Evolutionary conservation across 164 flowering plant genomes (phyloP), one percentile per base, ranked within the genome.

Genomic region (Litsea cubeba): DNA sequence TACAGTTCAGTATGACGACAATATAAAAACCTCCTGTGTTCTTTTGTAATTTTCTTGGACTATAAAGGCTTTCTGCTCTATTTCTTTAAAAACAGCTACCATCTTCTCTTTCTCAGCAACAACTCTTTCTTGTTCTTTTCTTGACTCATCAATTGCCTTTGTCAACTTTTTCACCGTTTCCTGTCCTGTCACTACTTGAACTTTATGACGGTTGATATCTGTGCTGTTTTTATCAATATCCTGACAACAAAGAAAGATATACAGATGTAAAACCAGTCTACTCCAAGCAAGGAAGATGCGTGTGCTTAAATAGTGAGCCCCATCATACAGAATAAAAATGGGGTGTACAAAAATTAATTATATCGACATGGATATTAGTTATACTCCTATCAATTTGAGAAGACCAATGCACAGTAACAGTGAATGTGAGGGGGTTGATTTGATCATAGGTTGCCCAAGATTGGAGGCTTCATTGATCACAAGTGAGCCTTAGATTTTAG

Each of bases 81-180:
- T 85, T 77, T 88, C 93, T 81, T 92, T 90, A 78, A 88, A 87
- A 51, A 69, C 62, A 72, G 87, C 65, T 63, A 76, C 76, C 80
- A 89, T 68, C 50, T 85, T 90, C 73, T 88, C 89, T 77, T 86
- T 94, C 75, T 94, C 92, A 32, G 76, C 84, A 72, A 72, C 50
- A 57, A 89, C 80, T 40, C 85, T 81, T 78, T 91, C 99, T 68
- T 80, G 90, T 84, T 96, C 99, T 72, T 84, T 88, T 79, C 83
- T 91, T 40, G 97, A 87, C 50, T 96, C 99, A 75, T 90, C 98
- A 81, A 94, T 85, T 76, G 85, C 97, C 79, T 94, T 94, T 1
- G 84, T 84, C 71, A 96, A 78, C 80, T 94, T 94, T 79, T 92
- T 89, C 10, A 89, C 71, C 89, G 81, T 89, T 80, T 94, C 92